A percentile compares a stretch with the other conserved stretches of the same genome.
phyloP scores from a whole-genome alignment of 257 asterid species.

The Primulina eburnea region DNA sequence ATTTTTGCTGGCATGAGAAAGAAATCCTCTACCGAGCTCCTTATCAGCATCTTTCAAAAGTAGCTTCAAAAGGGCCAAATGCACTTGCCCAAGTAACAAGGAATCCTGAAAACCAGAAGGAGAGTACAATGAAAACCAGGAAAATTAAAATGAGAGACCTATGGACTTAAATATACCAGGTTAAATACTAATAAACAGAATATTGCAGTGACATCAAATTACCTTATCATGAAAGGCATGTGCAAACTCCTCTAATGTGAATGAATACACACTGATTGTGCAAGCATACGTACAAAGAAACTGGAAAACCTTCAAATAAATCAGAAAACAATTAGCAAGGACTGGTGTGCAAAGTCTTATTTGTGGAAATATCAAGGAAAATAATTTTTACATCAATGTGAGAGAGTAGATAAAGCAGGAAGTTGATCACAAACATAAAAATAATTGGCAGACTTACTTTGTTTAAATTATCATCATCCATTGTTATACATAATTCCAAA shows the following conservation, averaged over 20 bases:
- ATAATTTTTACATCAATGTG: background rate
- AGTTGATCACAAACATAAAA: background rate
- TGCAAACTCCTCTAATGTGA: slow-evolving; percentile 82
- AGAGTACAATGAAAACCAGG: slow-evolving; percentile 23
- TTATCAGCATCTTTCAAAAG: slow-evolving; percentile 65
- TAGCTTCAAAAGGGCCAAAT: slow-evolving; percentile 69
- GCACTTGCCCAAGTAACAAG: slow-evolving; percentile 84
- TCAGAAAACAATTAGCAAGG: slow-evolving; percentile 19
- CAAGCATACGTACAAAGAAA: slow-evolving; percentile 78
- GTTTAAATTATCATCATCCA: slow-evolving; percentile 3
- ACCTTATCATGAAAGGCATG: slow-evolving; percentile 86
- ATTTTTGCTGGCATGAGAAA: slow-evolving; percentile 66
- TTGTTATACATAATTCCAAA: background rate
- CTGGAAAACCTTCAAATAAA: slow-evolving; percentile 67
- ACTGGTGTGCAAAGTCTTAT: background rate
- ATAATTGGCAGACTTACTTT: slow-evolving; percentile 4
- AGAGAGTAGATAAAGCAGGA: slow-evolving; percentile 13
- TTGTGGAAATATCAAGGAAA: background rate
- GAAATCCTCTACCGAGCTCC: slow-evolving; percentile 56
- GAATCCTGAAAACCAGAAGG: slow-evolving; percentile 60
- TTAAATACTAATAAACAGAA: slow-evolving; percentile 7
- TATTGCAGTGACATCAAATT: slow-evolving; percentile 28
- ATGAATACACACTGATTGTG: slow-evolving; percentile 49
- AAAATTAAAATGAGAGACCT: slow-evolving; percentile 14
- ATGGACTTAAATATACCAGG: slow-evolving; percentile 18